phyloP scores from a whole-genome alignment of 192 early-diverging fungal genomes.

The Kickxella alabastrina region DNA sequence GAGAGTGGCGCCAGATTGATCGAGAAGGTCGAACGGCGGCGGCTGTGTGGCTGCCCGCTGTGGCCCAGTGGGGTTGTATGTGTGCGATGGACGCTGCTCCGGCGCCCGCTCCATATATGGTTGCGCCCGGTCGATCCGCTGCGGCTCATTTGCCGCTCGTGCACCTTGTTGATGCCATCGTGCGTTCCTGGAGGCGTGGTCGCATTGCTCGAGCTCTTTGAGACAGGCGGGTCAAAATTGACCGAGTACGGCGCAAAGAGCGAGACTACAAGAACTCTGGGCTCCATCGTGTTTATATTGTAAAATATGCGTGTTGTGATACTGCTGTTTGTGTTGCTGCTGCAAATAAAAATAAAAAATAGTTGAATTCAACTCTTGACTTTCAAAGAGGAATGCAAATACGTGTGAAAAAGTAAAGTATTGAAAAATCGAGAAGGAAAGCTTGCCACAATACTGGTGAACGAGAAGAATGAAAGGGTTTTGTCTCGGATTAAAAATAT shows the following conservation, averaged over 20 bases:
- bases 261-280: constrained; percentile 65
- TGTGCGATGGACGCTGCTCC: constrained; percentile 47
- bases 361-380: no score
- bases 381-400: no score
- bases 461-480: neutral
- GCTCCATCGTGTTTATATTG: constrained; percentile 41
- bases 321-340: no score
- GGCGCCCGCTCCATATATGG: constrained; percentile 47
- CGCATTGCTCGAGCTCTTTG: constrained; percentile 10
- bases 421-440: no score
- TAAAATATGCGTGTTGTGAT: neutral
- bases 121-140: constrained; percentile 39
- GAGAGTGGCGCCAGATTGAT: constrained; percentile 48
- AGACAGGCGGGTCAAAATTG: constrained; percentile 50
- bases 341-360: constrained; percentile 2
- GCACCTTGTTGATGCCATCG: constrained; percentile 7
- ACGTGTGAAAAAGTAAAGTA: no score
- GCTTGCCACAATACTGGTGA: neutral
- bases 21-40: constrained; percentile 47
- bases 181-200: neutral
- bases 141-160: constrained; percentile 21
- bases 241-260: constrained; percentile 73
- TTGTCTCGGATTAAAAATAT: neutral
- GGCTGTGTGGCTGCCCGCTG: constrained; percentile 47
- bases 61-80: constrained; percentile 48